phyloP scores from a whole-genome alignment of 108 stramenopile genomes.

The Cyclotella kingstonii region DNA sequence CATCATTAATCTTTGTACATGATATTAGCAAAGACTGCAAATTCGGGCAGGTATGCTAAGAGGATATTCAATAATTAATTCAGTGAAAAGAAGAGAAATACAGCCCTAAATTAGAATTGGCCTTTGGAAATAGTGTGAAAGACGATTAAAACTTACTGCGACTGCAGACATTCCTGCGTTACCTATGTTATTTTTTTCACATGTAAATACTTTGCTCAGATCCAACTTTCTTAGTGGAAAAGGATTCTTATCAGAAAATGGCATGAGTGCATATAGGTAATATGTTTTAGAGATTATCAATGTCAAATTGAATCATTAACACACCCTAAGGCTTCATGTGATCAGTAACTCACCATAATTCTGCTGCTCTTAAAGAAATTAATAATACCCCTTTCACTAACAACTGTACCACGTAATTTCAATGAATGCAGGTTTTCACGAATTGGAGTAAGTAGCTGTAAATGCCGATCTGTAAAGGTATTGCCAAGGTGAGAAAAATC shows the following conservation, averaged over 20 bases:
- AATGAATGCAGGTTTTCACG: conserved; percentile 2
- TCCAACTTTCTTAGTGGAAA: conserved; percentile 15
- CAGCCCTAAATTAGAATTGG: not conserved
- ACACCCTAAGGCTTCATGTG: too few species aligned
- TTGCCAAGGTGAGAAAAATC: conserved; percentile 11
- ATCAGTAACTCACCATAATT: not conserved
- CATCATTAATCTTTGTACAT: conserved; percentile 15
- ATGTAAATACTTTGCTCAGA: conserved; percentile 5
- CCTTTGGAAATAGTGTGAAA: not conserved
- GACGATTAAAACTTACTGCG: conserved; percentile 1
- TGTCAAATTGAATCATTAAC: not conserved
- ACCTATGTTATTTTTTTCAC: not conserved
- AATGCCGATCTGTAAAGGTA: conserved; percentile 6
- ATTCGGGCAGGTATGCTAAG: conserved; percentile 6
- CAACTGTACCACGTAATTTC: conserved; percentile 10
- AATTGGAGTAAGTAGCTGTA: not conserved
- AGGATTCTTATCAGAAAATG: not conserved
- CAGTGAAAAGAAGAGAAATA: not conserved
- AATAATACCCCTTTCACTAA: conserved; percentile 2
- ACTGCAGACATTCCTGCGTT: conserved; percentile 1
- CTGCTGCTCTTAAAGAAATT: conserved; percentile 4
- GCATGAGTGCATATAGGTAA: too few species aligned
- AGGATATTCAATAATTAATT: not conserved
- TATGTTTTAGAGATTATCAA: too few species aligned
- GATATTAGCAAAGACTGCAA: conserved; percentile 18